These are phyloP conservation scores for Mucor racemosus DNA, from an alignment of 371 early-diverging fungal species.

Conservation along the genomic window DNA sequence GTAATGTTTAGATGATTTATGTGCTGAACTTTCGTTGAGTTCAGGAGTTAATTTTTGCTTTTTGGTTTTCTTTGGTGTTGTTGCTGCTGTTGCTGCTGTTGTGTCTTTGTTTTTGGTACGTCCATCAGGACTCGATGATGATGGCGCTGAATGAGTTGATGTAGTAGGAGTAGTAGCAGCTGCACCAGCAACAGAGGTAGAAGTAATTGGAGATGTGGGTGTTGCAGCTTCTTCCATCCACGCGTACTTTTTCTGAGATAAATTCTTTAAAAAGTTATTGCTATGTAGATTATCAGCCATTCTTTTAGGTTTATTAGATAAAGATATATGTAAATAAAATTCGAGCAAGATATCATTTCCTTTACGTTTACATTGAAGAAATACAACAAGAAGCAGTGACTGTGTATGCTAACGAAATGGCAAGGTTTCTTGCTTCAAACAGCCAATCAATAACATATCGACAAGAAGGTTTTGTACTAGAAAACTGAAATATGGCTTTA, in stretches of 20 bases:
- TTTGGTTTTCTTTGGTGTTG: neutral
- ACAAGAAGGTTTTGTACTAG: too few species aligned
- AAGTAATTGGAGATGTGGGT: constrained; percentile 13
- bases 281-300: constrained; percentile 23
- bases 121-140: neutral
- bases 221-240: constrained; percentile 52
- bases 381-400: too few species aligned
- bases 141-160: constrained; percentile 7
- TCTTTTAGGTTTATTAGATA: neutral
- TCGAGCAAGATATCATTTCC: neutral
- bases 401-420: too few species aligned
- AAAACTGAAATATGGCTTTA: too few species aligned
- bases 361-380: too few species aligned
- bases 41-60: neutral
- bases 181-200: neutral
- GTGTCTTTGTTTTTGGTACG: neutral
- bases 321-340: neutral
- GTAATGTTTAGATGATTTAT: neutral
- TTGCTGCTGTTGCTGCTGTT: constrained; percentile 1
- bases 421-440: too few species aligned
- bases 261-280: constrained; percentile 45
- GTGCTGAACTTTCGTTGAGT: neutral
- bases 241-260: constrained; percentile 56
- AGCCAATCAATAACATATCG: too few species aligned
- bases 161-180: neutral